These are phyloP conservation scores for Coniochaeta pulveracea DNA, from an alignment of 2,329 filamentous ascomycete species.

Conservation along the genomic window DNA sequence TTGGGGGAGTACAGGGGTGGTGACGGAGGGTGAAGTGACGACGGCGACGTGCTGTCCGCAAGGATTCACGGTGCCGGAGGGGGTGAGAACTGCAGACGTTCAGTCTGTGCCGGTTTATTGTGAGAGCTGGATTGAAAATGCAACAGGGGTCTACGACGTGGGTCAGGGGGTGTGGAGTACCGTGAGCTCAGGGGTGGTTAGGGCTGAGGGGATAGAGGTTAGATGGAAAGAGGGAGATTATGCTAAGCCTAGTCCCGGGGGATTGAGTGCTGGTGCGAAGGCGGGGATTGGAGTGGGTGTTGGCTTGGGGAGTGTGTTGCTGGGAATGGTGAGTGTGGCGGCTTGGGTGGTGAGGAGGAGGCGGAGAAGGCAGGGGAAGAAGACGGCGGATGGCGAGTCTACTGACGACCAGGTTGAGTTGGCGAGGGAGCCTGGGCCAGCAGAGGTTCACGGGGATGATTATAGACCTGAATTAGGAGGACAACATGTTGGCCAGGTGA, in stretches of 20 bases:
- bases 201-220: conserved; percentile 1
- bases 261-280: not conserved
- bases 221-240: not conserved
- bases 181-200: not conserved
- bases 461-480: too few relatives aligned
- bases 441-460: too few relatives aligned
- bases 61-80: not conserved
- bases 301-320: not conserved
- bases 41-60: not conserved
- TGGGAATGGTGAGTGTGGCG: not conserved
- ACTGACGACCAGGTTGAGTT: too few relatives aligned
- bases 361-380: not conserved
- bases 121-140: not conserved
- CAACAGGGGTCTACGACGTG: not conserved
- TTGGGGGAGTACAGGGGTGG: not conserved
- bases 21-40: not conserved
- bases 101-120: not conserved
- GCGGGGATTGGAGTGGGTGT: not conserved
- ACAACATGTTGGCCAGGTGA: too few relatives aligned
- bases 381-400: not conserved
- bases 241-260: not conserved
- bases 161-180: not conserved
- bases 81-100: not conserved
- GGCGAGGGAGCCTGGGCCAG: too few relatives aligned
- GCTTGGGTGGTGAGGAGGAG: not conserved